A percentile compares a stretch with the other conserved stretches of the same genome.
These are phyloP conservation scores for Geotrichum restrictum DNA, from an alignment of 1,139 yeast species.

Conservation along the genomic window DNA sequence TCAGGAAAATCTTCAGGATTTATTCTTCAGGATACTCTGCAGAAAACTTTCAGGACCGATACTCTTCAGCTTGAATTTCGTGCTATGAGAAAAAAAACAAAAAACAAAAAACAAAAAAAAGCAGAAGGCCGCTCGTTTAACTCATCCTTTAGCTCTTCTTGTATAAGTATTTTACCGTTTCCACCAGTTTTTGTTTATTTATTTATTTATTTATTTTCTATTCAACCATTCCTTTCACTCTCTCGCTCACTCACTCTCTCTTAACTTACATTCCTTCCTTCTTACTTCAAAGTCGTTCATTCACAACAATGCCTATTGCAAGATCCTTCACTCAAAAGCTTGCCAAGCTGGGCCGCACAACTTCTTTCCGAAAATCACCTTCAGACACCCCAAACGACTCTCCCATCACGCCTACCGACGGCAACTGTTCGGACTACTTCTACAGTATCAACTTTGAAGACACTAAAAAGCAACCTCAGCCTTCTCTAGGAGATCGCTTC, in stretches of 20 bases:
- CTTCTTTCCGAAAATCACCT: constrained; percentile 11
- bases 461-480: constrained; percentile 17
- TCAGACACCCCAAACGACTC: constrained; percentile 1
- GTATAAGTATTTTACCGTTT: no score
- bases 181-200: neutral
- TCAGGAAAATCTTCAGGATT: no score
- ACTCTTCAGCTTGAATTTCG: no score
- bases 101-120: neutral
- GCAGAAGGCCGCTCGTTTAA: neutral
- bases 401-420: constrained; percentile 3
- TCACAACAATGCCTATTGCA: constrained; percentile 27
- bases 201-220: no score
- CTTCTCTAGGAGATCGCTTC: neutral
- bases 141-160: no score
- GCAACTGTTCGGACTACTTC: constrained; percentile 27
- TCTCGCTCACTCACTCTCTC: neutral
- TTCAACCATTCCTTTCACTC: neutral
- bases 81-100: no score
- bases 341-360: constrained; percentile 27
- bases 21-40: no score
- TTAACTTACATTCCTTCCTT: neutral
- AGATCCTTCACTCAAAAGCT: constrained; percentile 27
- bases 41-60: no score
- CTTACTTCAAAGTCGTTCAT: neutral
- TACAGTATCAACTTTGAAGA: constrained; percentile 31